These are phyloP conservation scores for Globisporangium cystogenes DNA, from an alignment of 352 stramenopile genomes.

Conservation along the genomic window DNA sequence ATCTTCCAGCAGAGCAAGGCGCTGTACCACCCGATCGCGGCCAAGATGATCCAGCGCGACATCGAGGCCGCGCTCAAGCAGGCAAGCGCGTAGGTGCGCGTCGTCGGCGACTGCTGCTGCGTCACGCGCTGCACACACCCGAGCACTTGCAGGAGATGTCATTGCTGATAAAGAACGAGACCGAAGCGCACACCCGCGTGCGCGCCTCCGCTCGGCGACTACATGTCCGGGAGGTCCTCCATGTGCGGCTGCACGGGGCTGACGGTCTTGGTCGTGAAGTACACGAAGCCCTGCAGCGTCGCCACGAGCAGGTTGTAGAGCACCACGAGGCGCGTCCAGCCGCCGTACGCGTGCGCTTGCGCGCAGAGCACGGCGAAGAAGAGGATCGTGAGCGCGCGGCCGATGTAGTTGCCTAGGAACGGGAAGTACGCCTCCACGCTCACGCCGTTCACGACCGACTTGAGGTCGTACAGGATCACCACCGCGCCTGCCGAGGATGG, in stretches of 20 bases:
- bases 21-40: conserved; percentile 61
- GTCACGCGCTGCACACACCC: no score
- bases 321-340: conserved; percentile 70
- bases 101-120: no score
- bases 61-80: conserved; percentile 16
- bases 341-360: conserved; percentile 58
- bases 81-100: neutral
- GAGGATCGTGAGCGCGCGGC: conserved; percentile 69
- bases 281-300: conserved; percentile 72
- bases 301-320: conserved; percentile 75
- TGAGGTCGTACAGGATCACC: conserved; percentile 82
- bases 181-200: no score
- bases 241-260: conserved; percentile 41
- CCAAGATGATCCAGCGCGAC: conserved; percentile 69
- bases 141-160: no score
- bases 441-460: conserved; percentile 77
- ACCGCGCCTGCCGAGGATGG: no score
- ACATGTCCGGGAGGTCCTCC: conserved; percentile 66
- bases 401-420: conserved; percentile 86
- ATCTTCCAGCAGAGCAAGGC: conserved; percentile 51
- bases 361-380: conserved; percentile 77
- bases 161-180: conserved; percentile 1
- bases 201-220: neutral
- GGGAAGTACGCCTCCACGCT: conserved; percentile 81
- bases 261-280: conserved; percentile 79